Evolutionary conservation across 2,329 filamentous ascomycete species (phyloP).

Genomic region (Lojkania enalia): DNA sequence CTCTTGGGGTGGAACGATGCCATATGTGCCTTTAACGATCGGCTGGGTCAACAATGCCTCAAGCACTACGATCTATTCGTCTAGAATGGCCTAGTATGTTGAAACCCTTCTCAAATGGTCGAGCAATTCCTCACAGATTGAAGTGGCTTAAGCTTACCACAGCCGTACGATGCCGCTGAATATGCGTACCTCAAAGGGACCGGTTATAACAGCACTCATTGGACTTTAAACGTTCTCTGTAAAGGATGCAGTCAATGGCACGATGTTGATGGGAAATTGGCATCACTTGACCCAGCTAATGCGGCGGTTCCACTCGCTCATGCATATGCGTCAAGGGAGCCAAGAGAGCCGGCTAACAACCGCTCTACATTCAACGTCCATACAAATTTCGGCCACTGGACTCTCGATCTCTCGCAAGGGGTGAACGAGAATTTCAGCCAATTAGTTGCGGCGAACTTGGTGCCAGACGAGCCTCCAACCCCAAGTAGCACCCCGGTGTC

Average conservation of each 20-base stretch:
- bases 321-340: conserved; percentile 22
- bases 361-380: conserved; percentile 37
- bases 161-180: conserved; percentile 29
- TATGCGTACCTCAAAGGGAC: conserved; percentile 38
- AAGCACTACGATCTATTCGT: conserved; percentile 45
- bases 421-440: conserved; percentile 30
- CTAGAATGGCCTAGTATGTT: conserved; percentile 52
- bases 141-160: conserved; percentile 35
- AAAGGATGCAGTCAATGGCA: conserved; percentile 36
- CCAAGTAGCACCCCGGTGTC: conserved; percentile 13
- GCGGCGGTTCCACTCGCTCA: conserved; percentile 30
- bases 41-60: conserved; percentile 50
- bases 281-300: conserved; percentile 22
- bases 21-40: conserved; percentile 52
- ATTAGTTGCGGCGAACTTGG: conserved; percentile 28
- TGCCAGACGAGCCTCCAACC: conserved; percentile 19
- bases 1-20: conserved; percentile 57
- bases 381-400: conserved; percentile 31
- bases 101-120: neutral
- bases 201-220: conserved; percentile 36
- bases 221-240: conserved; percentile 36
- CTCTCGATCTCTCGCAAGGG: conserved; percentile 27
- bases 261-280: conserved; percentile 28
- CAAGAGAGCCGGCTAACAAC: conserved; percentile 34
- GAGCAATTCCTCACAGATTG: conserved; percentile 8